Conservation (phyloP, 2,329 filamentous ascomycete genomes). For the Clonostachys rosea region DNA sequence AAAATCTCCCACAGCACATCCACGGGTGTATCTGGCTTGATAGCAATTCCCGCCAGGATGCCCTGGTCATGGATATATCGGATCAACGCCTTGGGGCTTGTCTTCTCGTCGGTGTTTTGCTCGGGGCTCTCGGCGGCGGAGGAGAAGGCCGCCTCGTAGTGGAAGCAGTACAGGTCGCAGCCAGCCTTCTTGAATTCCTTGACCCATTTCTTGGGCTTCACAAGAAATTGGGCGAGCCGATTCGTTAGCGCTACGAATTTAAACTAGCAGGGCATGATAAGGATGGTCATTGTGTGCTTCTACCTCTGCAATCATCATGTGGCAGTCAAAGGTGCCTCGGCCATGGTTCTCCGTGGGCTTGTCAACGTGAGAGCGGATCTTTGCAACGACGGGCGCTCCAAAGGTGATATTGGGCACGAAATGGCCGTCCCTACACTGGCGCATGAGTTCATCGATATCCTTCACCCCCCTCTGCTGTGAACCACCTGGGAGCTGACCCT, state of each 20-base stretch:
- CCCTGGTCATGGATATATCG: constrained; percentile 85
- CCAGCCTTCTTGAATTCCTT: constrained; percentile 90
- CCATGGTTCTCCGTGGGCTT: constrained; percentile 64
- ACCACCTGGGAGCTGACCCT: too few relatives aligned
- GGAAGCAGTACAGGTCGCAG: constrained; percentile 99
- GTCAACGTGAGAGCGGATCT: constrained; percentile 83
- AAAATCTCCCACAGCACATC: constrained; percentile 91
- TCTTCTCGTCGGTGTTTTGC: constrained; percentile 63
- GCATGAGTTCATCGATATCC: constrained; percentile 1
- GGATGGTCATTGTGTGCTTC: constrained; percentile 6
- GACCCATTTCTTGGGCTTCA: constrained; percentile 94
- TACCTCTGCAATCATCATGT: constrained; percentile 99
- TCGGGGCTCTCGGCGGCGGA: constrained; percentile 79
- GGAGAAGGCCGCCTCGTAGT: constrained; percentile 94
- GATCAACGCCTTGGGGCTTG: constrained; percentile 80
- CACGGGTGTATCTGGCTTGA: constrained; percentile 88
- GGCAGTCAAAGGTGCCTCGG: constrained; percentile 95
- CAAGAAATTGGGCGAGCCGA: too few relatives aligned
- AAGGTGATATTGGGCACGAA: constrained; percentile 99
- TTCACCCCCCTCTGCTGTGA: background rate
- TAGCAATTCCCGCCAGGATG: constrained; percentile 87
- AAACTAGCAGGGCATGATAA: background rate
- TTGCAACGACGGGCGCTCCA: constrained; percentile 89
- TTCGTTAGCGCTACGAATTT: background rate
- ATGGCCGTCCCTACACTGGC: constrained; percentile 78